Percentiles rank a stretch among this genome's conserved stretches.
Evolutionary conservation across 2,329 filamentous ascomycete genomes (phyloP).

Genomic region (Lachnellula hyalina): DNA sequence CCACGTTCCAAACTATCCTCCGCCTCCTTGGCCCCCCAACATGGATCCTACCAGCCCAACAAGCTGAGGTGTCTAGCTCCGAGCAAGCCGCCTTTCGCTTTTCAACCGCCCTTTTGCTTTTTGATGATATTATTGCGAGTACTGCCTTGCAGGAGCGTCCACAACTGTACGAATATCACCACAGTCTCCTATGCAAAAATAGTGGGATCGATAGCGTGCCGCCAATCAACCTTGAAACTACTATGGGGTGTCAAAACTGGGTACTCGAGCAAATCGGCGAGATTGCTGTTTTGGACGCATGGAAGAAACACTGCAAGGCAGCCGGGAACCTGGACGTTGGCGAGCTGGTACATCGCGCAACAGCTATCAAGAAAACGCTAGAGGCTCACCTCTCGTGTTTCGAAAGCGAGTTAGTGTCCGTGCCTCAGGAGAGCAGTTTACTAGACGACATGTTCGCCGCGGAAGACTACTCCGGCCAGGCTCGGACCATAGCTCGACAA

Average conservation of each 20-base stretch:
- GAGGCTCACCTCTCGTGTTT: background rate
- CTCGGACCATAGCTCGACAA: background rate
- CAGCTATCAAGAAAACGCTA: conserved; percentile 31
- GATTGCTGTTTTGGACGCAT: conserved; percentile 46
- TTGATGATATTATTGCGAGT: conserved; percentile 44
- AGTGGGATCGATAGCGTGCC: background rate
- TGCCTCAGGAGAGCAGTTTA: too few species aligned
- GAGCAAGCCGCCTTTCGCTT: conserved; percentile 46
- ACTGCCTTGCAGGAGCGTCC: conserved; percentile 40
- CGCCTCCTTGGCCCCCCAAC: background rate
- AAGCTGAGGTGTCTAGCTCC: conserved; percentile 29
- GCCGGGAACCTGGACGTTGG: conserved; percentile 37
- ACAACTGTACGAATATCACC: conserved; percentile 38
- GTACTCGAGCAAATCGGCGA: conserved; percentile 46
- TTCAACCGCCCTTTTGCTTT: conserved; percentile 43
- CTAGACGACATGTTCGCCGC: background rate
- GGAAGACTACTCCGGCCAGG: background rate
- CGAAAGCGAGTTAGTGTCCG: background rate
- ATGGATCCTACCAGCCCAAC: background rate
- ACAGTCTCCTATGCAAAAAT: conserved; percentile 31
- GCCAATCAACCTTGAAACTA: conserved; percentile 40
- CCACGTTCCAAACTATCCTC: background rate
- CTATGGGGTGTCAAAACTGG: conserved; percentile 53
- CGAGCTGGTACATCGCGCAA: conserved; percentile 41
- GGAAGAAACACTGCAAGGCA: conserved; percentile 47